Evolutionary conservation across 2,329 filamentous ascomycete genomes (phyloP), one percentile per base, ranked within the genome.

Genomic region (Fusarium nelsonii): DNA sequence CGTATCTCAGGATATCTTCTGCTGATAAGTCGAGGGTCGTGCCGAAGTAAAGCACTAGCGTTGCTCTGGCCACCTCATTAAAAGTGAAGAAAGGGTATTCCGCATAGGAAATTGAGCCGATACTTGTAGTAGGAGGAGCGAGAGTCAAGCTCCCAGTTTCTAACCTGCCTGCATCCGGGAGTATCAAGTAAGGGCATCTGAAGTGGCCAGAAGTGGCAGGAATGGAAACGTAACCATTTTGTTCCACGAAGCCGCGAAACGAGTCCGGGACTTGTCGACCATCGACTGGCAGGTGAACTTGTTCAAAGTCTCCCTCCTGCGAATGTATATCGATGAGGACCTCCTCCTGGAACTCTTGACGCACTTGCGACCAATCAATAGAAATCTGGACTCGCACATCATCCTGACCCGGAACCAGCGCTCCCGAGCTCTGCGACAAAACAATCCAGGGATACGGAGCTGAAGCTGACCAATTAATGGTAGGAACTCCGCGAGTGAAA

Each of bases 241-340:
- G 84, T 75, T 92, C 89, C 37, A 90, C 83, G 65, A 90, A 91
- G 6, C 76, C 67, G 8, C 12, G n/a, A 77, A 89, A 91, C 32
- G 78, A 80, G 1, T 77, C 71, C 0, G 87, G 84, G 0, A 85
- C 75, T 2, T 74, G 74, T 14, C 83, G 83, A n/a, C 84, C 81
- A 56, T 82, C 80, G 40, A 90, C 80, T 0, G 88, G 87, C 0
- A 91, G 79, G 59, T 87, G 83, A 3, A 91, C 78, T 4, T 82
- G 72, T 61, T 83, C 82, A 60, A 81, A 75, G 54, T 79, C 77
- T 0, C 74, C 75, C 14, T 74, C 73, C 68, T 78, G 76, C 51
- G 71, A 84, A 40, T 39, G 73, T 54, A 81, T 63, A 16, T 79
- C 71, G 2, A 80, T 65, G 1, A 74, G 37, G 5, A 80, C 57